Evolutionary conservation across 2,329 filamentous ascomycete species (phyloP).

Genomic region (Cordyceps fumosorosea): DNA sequence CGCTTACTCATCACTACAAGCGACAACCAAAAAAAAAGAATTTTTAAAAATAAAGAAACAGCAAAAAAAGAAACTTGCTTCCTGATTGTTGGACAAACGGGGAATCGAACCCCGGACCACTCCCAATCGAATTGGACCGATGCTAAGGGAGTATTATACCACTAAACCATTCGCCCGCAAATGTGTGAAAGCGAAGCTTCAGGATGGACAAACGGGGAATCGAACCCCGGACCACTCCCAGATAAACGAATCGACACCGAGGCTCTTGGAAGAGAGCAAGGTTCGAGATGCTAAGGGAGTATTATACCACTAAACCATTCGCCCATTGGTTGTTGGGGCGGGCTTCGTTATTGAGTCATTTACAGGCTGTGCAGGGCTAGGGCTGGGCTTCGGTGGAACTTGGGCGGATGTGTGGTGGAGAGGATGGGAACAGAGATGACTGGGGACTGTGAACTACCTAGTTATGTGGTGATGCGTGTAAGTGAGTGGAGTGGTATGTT

Average conservation of each 20-base stretch:
- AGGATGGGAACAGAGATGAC: not conserved
- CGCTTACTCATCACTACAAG: not conserved
- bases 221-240: conserved; percentile 16
- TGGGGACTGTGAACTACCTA: no score
- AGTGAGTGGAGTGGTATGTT: no score
- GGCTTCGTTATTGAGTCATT: conserved; percentile 6
- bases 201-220: conserved; percentile 12
- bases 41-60: not conserved
- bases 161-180: conserved; percentile 16
- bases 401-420: not conserved
- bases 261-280: not conserved
- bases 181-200: not conserved
- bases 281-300: conserved; percentile 15
- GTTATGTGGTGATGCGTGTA: no score
- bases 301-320: conserved; percentile 17
- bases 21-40: not conserved
- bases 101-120: conserved; percentile 16
- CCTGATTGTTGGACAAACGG: conserved; percentile 12
- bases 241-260: not conserved
- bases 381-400: not conserved
- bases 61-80: conserved; percentile 12
- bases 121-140: conserved; percentile 6
- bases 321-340: conserved; percentile 10
- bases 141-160: conserved; percentile 17
- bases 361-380: conserved; percentile 12